A percentile compares a stretch with the other conserved stretches of the same genome.
These are phyloP conservation scores for Xylaria sp. DNA, from an alignment of 2,329 filamentous ascomycete genomes.

Conservation along the genomic window DNA sequence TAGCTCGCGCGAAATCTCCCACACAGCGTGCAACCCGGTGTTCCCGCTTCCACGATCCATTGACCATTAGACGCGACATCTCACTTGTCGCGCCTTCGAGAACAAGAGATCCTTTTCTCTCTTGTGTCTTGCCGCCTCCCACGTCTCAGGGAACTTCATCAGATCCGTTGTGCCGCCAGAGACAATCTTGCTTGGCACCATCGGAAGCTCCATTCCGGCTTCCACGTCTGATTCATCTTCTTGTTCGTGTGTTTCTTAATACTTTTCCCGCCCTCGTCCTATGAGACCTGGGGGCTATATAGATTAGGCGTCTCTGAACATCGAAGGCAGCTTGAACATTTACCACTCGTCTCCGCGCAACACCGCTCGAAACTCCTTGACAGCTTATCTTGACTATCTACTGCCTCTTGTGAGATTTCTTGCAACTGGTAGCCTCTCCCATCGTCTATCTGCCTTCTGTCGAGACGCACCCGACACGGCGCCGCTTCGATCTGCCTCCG, in stretches of 20 bases:
- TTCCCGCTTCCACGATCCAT: conserved; percentile 14
- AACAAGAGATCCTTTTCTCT: conserved; percentile 27
- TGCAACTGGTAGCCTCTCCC: conserved; percentile 2
- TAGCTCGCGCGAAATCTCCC: conserved; percentile 16
- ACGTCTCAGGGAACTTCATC: conserved; percentile 19
- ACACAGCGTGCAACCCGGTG: conserved; percentile 9
- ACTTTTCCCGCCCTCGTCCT: conserved; percentile 15
- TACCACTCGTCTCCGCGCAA: conserved; percentile 23
- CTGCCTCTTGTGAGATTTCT: conserved; percentile 13
- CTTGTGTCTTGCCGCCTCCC: conserved; percentile 17
- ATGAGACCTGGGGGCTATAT: conserved; percentile 26
- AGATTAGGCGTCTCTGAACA: conserved; percentile 24
- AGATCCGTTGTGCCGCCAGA: conserved; percentile 23
- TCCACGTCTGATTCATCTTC: conserved; percentile 26
- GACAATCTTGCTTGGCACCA: conserved; percentile 20
- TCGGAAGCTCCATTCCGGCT: conserved; percentile 29
- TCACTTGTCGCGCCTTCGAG: conserved; percentile 29
- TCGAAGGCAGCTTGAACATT: conserved; percentile 26
- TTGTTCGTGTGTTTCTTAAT: background rate
- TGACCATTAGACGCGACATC: conserved; percentile 25
- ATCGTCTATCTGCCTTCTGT: conserved; percentile 3
- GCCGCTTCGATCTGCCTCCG: conserved; percentile 15
- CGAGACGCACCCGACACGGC: conserved; percentile 2
- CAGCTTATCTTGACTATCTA: conserved; percentile 1
- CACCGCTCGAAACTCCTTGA: conserved; percentile 10